Evolutionary conservation across 2,329 filamentous ascomycete species (phyloP), one percentile per base, ranked within the genome.

Genomic region (Diaporthe amygdali): DNA sequence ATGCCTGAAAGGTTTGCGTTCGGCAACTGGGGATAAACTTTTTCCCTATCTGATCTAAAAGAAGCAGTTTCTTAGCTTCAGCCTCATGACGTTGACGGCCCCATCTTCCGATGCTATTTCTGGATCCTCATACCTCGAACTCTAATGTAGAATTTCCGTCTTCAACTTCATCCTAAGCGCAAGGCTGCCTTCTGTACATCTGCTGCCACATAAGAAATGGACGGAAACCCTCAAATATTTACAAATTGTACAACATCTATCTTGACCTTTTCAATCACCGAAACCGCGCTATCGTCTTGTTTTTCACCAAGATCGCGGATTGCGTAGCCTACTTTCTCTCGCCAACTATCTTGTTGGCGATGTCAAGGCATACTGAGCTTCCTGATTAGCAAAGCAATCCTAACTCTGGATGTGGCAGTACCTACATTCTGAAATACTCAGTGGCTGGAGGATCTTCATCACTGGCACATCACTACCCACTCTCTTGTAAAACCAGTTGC

Each of bases 401-500:
- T 32, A 20, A 4, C 2, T n/a, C 4, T 9, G n/a, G 5, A 17
- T 4, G 9, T 10, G 10, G 47, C 10, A 22, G 5, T 2, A 64
- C 59, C 37, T 64, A 64, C 59, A 64, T 2, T 34, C 75, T 72
- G 30, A 74, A 30, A 79, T 76, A 39, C 78, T 79, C 2, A 74
- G 66, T 0, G 80, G 79, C 2, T 80, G 76, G 12, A 86, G 72
- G 9, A 88, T 80, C 74, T 84, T 84, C 74, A 88, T 80, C 0
- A 87, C 82, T 0, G 84, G 81, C 9, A 88, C 79, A 55, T 87
- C 83, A 2, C 80, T 76, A 0, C 81, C 77, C 0, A 85, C 59
- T 20, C 80, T 77, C 73, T 83, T 84, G 68, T 81, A 78, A 66
- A 87, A 82, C 86, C 86, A 88, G 1, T 80, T 75, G 1, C 85